A percentile compares a stretch with the other conserved stretches of the same genome.
Conservation (phyloP, 2,329 filamentous ascomycete genomes). For the Exserohilum rostratum region DNA sequence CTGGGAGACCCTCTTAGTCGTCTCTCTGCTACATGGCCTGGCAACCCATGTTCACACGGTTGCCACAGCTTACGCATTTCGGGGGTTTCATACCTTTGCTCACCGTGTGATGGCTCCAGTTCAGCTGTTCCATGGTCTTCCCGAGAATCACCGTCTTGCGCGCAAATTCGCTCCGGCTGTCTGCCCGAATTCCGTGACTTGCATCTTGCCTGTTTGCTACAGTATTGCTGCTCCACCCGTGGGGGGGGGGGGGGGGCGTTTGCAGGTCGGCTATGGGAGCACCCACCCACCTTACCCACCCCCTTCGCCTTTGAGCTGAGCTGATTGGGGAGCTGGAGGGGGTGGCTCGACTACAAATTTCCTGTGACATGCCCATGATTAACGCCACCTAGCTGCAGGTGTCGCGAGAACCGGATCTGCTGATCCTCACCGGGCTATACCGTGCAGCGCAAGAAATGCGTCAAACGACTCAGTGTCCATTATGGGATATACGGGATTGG, state of each 20-base stretch:
- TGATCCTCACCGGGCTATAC: slow-evolving; percentile 4
- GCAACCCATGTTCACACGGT: not conserved
- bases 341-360: not conserved
- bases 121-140: slow-evolving; percentile 3
- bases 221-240: not conserved
- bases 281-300: not conserved
- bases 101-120: not conserved
- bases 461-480: not conserved
- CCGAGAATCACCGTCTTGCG: slow-evolving; percentile 3
- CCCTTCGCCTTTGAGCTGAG: not conserved
- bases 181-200: not conserved
- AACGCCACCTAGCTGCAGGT: not conserved
- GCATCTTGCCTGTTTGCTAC: not conserved
- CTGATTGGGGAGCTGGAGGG: not conserved
- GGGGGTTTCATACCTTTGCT: slow-evolving; percentile 2
- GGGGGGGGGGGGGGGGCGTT: not conserved
- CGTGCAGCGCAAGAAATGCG: not conserved
- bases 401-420: slow-evolving; percentile 8
- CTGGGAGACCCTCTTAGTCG: not conserved
- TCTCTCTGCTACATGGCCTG: not conserved
- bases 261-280: too few species aligned
- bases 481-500: not conserved
- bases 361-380: not conserved
- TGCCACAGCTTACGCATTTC: slow-evolving; percentile 2
- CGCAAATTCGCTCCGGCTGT: not conserved